Evolutionary conservation across 2,329 filamentous ascomycete species (phyloP).

Genomic region (Colletotrichum sojae): DNA sequence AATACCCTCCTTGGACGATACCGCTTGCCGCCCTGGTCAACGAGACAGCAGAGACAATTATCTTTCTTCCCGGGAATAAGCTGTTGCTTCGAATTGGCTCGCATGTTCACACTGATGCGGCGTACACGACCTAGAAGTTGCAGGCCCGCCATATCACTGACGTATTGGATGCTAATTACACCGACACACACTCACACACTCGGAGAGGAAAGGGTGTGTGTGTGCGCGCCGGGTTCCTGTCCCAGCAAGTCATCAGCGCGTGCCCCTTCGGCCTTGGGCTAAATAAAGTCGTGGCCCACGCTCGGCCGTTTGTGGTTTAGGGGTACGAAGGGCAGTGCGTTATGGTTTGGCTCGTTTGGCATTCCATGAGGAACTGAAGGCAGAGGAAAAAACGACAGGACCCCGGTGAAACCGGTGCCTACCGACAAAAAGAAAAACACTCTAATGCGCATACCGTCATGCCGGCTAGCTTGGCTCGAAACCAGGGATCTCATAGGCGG

Average conservation of each 20-base stretch:
- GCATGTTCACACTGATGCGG: too few relatives aligned
- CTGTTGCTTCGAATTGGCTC: too few relatives aligned
- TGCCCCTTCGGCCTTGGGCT: constrained; percentile 19
- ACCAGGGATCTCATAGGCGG: constrained; percentile 24
- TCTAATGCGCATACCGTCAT: constrained; percentile 39
- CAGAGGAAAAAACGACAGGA: constrained; percentile 1
- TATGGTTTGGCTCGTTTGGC: constrained; percentile 11
- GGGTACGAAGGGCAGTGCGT: constrained; percentile 4
- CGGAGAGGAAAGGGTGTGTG: too few relatives aligned
- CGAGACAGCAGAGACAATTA: too few relatives aligned
- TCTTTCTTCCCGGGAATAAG: too few relatives aligned
- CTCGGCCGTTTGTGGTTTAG: constrained; percentile 30
- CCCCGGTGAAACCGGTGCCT: constrained; percentile 44
- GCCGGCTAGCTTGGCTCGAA: constrained; percentile 25
- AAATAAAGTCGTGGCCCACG: constrained; percentile 28
- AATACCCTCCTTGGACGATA: too few relatives aligned
- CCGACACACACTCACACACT: too few relatives aligned
- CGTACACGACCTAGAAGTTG: too few relatives aligned
- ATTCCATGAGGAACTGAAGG: constrained; percentile 19
- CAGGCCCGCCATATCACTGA: too few relatives aligned
- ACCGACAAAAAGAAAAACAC: constrained; percentile 39
- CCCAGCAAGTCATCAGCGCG: not conserved
- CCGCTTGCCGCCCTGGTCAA: too few relatives aligned
- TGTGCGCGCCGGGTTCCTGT: too few relatives aligned
- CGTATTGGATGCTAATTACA: too few relatives aligned